These are phyloP conservation scores for Fusarium beomiforme DNA, from an alignment of 2,329 filamentous ascomycete genomes.

Conservation along the genomic window DNA sequence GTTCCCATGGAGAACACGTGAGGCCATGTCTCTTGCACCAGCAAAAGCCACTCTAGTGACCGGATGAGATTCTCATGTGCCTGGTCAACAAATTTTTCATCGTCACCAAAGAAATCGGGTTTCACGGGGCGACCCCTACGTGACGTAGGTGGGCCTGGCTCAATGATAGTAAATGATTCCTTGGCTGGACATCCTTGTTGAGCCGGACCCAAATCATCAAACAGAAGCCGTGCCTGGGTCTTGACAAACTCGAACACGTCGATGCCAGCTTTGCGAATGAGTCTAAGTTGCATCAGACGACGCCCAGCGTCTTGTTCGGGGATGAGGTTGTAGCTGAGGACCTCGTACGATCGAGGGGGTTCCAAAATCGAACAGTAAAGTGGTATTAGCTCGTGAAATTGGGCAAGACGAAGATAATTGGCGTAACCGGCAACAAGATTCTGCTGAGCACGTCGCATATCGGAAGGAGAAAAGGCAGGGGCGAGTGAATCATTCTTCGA, in stretches of 20 bases:
- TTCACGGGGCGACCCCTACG: slow-evolving; percentile 70
- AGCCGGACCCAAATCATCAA: slow-evolving; percentile 56
- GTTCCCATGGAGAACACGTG: slow-evolving; percentile 75
- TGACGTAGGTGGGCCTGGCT: slow-evolving; percentile 47
- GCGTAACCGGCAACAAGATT: slow-evolving; percentile 86
- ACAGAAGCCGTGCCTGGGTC: slow-evolving; percentile 67
- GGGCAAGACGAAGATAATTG: slow-evolving; percentile 76
- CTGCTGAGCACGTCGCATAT: slow-evolving; percentile 65
- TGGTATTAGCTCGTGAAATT: slow-evolving; percentile 82
- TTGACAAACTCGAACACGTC: slow-evolving; percentile 78
- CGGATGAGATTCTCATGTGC: slow-evolving; percentile 79
- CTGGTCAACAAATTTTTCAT: slow-evolving; percentile 62
- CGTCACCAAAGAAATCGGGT: slow-evolving; percentile 75
- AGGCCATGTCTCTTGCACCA: slow-evolving; percentile 77
- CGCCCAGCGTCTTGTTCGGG: slow-evolving; percentile 73
- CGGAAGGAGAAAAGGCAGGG: slow-evolving; percentile 20
- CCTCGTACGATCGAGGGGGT: slow-evolving; percentile 70
- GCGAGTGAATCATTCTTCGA: slow-evolving; percentile 26
- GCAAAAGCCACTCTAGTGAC: slow-evolving; percentile 84
- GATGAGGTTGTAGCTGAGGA: slow-evolving; percentile 80
- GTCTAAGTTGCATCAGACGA: slow-evolving; percentile 73
- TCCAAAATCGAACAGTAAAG: slow-evolving; percentile 86
- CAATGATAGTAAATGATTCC: slow-evolving; percentile 62
- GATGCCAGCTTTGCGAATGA: slow-evolving; percentile 80
- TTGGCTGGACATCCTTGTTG: slow-evolving; percentile 51